Evolutionary conservation across 2,329 filamentous ascomycete genomes (phyloP), one percentile per base, ranked within the genome.

Genomic region (Fusarium proliferatum): DNA sequence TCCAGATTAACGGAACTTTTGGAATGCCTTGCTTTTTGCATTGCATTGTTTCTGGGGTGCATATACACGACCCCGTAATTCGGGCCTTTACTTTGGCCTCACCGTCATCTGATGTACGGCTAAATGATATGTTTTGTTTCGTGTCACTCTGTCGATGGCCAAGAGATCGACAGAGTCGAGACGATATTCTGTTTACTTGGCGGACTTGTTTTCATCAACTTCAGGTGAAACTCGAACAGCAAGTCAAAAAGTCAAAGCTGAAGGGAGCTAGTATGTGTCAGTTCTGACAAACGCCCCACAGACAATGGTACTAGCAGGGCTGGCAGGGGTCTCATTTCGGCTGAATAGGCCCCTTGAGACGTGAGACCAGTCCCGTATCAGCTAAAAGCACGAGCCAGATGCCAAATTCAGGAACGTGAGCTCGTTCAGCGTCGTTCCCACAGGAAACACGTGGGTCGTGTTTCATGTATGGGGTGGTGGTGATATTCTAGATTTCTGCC

Each of bases 401-500:
- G 12, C 55, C 52, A 16, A 12, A 56, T 11, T 30, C 30, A 56
- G 41, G 34, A 38, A 57, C 55, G 8, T 16, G 23, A 49, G 46
- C 28, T 49, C 46, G 46, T 33, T 49, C 28, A 49, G 28, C 10
- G 15, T 49, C 38, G 28, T 42, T 58, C 41, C 23, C 10, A 23
- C 5, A 33, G 21, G 8, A 30, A 38, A 38, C 34, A 64, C 33
- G 43, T 60, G 52, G 64, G 42, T 12, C 13, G 9, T 23, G 62
- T 67, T 67, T 67, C 39, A 67, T 39, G n/a, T 43, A 26, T 56
- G 19, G 23, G 7, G 51, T 33, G 30, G 48, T 36, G n/a, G 41
- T 34, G 45, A 67, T 34, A 39, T 67, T 67, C 62, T 65, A 61
- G 62, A 67, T 39, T 43, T 51, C 28, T 67, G 15, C 64, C 62